Evolutionary conservation across 148 eudicot genomes (phyloP).

Genomic region (Fagopyrum tataricum): DNA sequence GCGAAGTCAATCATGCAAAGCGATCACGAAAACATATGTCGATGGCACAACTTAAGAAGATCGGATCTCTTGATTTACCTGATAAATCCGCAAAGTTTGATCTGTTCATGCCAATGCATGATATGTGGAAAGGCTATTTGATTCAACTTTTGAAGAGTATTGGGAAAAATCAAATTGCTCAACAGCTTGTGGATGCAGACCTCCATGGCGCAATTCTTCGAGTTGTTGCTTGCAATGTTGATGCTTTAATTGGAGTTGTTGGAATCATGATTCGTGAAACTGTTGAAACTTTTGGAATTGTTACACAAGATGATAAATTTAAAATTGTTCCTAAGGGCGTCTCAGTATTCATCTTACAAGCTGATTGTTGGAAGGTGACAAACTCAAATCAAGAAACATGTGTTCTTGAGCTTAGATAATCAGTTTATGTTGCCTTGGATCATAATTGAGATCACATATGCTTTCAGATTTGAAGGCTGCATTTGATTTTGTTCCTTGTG

Average conservation of each 20-base stretch:
- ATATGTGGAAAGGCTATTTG: slow-evolving; percentile 13
- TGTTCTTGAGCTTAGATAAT: not conserved
- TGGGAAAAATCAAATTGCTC: slow-evolving; percentile 70
- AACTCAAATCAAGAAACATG: slow-evolving; percentile 5
- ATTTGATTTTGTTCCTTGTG: not conserved
- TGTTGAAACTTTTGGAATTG: slow-evolving; percentile 68
- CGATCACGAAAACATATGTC: slow-evolving; percentile 83
- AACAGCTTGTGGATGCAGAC: slow-evolving; percentile 65
- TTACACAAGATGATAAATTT: slow-evolving; percentile 56
- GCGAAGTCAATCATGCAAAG: slow-evolving; percentile 47
- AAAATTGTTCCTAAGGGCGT: slow-evolving; percentile 65
- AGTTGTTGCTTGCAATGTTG: slow-evolving; percentile 56
- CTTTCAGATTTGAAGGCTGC: not conserved
- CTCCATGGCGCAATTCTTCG: slow-evolving; percentile 79
- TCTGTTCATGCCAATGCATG: slow-evolving; percentile 12
- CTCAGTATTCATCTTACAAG: slow-evolving; percentile 67
- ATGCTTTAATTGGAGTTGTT: slow-evolving; percentile 36
- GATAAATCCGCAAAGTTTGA: slow-evolving; percentile 41
- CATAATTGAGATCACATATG: not conserved
- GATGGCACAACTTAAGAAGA: slow-evolving; percentile 55
- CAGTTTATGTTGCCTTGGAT: not conserved
- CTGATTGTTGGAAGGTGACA: slow-evolving; percentile 78
- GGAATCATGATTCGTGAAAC: slow-evolving; percentile 89
- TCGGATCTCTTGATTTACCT: slow-evolving; percentile 56
- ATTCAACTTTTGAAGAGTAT: not conserved